Percentiles rank a stretch among this genome's conserved stretches.
Evolutionary conservation across 1,284 basidiomycete genomes (phyloP).

Genomic region (Sporisorium scitamineum): DNA sequence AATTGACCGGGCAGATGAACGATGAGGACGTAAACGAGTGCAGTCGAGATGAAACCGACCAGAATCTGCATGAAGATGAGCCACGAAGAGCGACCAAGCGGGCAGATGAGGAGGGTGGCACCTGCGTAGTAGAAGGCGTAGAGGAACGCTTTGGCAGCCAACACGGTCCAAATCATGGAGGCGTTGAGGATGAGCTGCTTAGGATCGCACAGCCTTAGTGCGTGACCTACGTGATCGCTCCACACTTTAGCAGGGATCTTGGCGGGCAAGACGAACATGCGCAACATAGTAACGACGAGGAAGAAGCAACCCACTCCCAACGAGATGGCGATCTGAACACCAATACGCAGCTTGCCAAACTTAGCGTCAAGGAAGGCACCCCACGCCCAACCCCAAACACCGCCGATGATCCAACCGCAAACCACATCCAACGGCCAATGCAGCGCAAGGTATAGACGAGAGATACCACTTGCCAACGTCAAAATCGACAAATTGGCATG

Average conservation of each 20-base stretch:
- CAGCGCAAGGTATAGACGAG: conserved; percentile 31
- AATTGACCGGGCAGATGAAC: conserved; percentile 24
- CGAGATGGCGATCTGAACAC: conserved; percentile 26
- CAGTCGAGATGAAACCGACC: conserved; percentile 22
- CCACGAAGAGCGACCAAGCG: conserved; percentile 29
- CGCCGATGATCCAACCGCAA: conserved; percentile 26
- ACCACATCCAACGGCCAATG: conserved; percentile 29
- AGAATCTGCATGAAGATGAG: conserved; percentile 33
- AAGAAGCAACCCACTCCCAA: conserved; percentile 18
- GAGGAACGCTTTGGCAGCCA: conserved; percentile 14
- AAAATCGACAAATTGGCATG: conserved; percentile 15
- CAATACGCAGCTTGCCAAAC: conserved; percentile 18
- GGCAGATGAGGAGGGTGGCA: conserved; percentile 24
- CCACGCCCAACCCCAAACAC: conserved; percentile 33
- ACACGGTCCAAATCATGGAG: conserved; percentile 25
- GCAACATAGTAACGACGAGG: conserved; percentile 17
- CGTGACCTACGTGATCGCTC: conserved; percentile 25
- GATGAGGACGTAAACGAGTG: conserved; percentile 19
- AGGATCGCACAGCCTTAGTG: conserved; percentile 22
- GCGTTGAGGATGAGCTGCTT: conserved; percentile 29
- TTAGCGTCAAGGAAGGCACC: conserved; percentile 11
- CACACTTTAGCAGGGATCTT: conserved; percentile 27
- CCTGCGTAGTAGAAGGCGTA: conserved; percentile 23
- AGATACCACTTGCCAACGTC: conserved; percentile 25
- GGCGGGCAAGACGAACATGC: conserved; percentile 25